phyloP scores from a whole-genome alignment of 2,329 filamentous ascomycete genomes.

The Trichoderma breve region DNA sequence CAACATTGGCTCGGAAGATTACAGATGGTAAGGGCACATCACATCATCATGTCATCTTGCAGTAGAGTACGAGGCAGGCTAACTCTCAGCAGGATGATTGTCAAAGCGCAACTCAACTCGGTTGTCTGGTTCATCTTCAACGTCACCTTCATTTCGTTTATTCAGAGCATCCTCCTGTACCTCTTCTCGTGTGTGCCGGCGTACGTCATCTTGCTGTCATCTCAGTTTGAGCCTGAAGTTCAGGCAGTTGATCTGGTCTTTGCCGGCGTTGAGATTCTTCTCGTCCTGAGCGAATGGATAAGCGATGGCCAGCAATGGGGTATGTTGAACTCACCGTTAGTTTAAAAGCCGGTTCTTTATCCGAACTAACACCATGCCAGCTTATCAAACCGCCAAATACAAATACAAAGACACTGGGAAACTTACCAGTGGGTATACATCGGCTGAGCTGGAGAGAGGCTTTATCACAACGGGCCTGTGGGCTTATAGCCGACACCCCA shows the following conservation, averaged over 20 bases:
- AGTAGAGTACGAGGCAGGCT: neutral
- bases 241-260: slow-evolving; percentile 49
- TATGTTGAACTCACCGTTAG: slow-evolving; percentile 33
- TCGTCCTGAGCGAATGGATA: slow-evolving; percentile 69
- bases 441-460: slow-evolving; percentile 81
- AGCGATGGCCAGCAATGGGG: slow-evolving; percentile 93
- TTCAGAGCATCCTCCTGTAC: slow-evolving; percentile 80
- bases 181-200: slow-evolving; percentile 71
- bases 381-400: slow-evolving; percentile 78
- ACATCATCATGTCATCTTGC: neutral
- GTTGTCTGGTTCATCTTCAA: slow-evolving; percentile 81
- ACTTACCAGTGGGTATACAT: slow-evolving; percentile 61
- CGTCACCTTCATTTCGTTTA: slow-evolving; percentile 80
- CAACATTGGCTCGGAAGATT: slow-evolving; percentile 84
- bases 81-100: slow-evolving; percentile 55
- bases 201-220: slow-evolving; percentile 76
- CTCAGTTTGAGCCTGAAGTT: slow-evolving; percentile 56
- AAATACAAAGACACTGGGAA: slow-evolving; percentile 71
- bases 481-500: slow-evolving; percentile 87
- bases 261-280: slow-evolving; percentile 44
- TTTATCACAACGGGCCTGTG: slow-evolving; percentile 84
- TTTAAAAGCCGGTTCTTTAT: neutral
- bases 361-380: slow-evolving; percentile 36
- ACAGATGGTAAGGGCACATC: slow-evolving; percentile 63
- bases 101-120: slow-evolving; percentile 63